Evolutionary conservation across 208 protist genomes (phyloP), one percentile per base, ranked within the genome.

Genomic region (Wallacemonas sp.): DNA sequence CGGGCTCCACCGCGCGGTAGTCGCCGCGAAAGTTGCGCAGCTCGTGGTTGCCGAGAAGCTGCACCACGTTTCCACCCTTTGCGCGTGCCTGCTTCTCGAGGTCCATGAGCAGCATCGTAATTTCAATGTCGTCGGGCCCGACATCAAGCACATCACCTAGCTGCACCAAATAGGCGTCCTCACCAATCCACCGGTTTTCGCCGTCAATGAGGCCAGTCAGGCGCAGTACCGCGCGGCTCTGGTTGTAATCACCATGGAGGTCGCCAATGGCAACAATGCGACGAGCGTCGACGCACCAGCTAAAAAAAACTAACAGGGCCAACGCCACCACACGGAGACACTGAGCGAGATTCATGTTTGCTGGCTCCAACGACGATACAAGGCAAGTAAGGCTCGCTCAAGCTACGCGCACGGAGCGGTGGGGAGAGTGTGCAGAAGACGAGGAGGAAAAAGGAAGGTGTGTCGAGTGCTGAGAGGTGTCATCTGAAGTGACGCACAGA

Each of bases 1-100:
- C 57, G 9, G 67, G 52, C 63, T 93, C 78, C 29, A 97, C 92
- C 12, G 83, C 87, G 9, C 26, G 72, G 66, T 85, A 92, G 68
- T 93, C 86, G 24, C 92, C 90, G 8, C 80, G 52, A 59, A 97
- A 83, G 76, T 97, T 97, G 42, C 92, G 81, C 36, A 97, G 64
- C 72, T 97, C 94, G 68, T 97, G 91, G 61, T 97, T 97, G 45
- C 94, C 91, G 12, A 97, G 73, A 72, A 97, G 73, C 66, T 92
- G 67, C 32, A 91, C 66, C 21, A 97, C 83, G 63, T 93, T 74
- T 21, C 94, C 94, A 26, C 90, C 91, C 9, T 66, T 76, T 13
- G 55, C 64, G 21, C 63, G 64, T 26, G 90, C 89, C 63, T 94
- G 70, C 45, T 67, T 69, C 53, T 85, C 75, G 30, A 97, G 73